Conservation (phyloP, 73 alveolate species). For the Tetrahymena elliotti region DNA sequence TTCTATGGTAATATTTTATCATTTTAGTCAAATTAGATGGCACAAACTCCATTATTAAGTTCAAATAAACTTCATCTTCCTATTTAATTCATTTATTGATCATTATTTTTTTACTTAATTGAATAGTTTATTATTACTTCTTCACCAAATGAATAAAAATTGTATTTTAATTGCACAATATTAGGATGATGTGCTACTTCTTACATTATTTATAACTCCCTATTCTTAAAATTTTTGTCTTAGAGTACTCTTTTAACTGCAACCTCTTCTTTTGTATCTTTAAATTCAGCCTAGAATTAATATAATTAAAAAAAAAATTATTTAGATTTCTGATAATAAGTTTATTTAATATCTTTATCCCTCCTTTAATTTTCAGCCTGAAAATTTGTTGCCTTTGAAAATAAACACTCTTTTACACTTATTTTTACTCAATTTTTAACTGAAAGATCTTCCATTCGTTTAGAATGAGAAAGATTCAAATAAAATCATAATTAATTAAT, state of each 20-base stretch:
- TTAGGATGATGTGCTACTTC: constrained; percentile 58
- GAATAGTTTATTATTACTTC: constrained; percentile 6
- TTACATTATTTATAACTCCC: constrained; percentile 59
- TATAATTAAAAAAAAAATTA: no score
- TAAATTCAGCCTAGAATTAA: constrained; percentile 12
- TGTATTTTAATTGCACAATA: constrained; percentile 47
- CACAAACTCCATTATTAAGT: constrained; percentile 70
- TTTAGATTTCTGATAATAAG: neutral
- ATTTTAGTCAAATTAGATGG: constrained; percentile 55
- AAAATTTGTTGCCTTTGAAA: no score
- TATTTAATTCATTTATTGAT: neutral
- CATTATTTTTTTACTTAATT: neutral
- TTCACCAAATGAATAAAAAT: constrained; percentile 59
- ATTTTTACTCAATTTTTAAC: no score
- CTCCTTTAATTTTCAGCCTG: neutral
- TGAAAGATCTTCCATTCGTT: no score
- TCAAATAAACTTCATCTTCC: constrained; percentile 60
- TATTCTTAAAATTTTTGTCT: constrained; percentile 65
- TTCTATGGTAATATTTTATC: constrained; percentile 11
- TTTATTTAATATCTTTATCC: neutral
- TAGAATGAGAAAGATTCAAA: no score
- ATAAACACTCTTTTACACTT: no score
- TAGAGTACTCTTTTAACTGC: constrained; percentile 72
- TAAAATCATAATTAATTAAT: neutral
- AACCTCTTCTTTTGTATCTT: constrained; percentile 66